A percentile compares a stretch with the other conserved stretches of the same genome.
Conservation (phyloP, 176 grass and related monocot species). For the Zea luxurians region DNA sequence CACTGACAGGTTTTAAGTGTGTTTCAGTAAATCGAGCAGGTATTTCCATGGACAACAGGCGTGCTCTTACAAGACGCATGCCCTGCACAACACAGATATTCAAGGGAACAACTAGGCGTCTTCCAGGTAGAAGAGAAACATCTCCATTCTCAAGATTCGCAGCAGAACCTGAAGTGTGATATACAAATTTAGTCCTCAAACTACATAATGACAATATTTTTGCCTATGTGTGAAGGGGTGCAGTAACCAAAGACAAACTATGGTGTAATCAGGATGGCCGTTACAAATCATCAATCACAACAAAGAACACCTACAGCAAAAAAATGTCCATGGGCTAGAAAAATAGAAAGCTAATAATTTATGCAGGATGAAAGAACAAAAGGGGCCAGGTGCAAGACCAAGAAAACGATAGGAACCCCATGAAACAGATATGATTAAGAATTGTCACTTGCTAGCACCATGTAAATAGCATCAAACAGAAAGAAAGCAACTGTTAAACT, state of each 20-base stretch:
- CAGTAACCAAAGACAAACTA: not conserved
- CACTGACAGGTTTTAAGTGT: constrained; percentile 41
- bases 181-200: constrained; percentile 30
- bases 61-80: constrained; percentile 81
- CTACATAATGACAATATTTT: constrained; percentile 19
- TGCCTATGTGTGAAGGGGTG: not conserved
- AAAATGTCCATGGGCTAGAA: too few species aligned
- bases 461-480: constrained; percentile 13
- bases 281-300: too few species aligned
- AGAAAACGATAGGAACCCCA: not conserved
- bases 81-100: constrained; percentile 93
- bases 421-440: constrained; percentile 9
- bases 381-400: not conserved
- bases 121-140: constrained; percentile 75
- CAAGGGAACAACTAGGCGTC: constrained; percentile 76
- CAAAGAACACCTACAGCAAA: too few species aligned
- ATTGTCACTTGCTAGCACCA: not conserved
- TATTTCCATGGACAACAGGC: constrained; percentile 93
- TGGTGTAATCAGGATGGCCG: too few species aligned
- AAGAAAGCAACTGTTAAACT: not conserved
- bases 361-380: not conserved
- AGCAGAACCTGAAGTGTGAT: constrained; percentile 57
- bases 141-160: constrained; percentile 33
- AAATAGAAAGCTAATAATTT: too few species aligned
- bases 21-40: constrained; percentile 65